Conservation (phyloP, 176 grass and related monocot genomes). For the Carex parvula region DNA sequence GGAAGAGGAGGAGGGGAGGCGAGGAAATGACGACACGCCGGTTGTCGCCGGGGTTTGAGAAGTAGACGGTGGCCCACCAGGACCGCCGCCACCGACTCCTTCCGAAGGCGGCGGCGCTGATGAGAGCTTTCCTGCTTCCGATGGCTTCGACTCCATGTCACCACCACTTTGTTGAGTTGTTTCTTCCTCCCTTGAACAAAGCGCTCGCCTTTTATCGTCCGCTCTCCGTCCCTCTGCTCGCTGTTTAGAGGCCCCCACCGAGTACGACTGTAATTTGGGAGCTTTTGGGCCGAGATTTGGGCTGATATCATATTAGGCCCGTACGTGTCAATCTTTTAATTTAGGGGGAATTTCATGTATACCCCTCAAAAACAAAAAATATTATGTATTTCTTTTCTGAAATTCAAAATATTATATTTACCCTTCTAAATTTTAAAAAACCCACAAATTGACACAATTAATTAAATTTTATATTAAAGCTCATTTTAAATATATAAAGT, state of each 20-base stretch:
- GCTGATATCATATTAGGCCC: background rate
- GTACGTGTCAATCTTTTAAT: background rate
- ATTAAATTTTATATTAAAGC: too few relatives aligned
- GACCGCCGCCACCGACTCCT: background rate
- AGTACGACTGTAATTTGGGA: background rate
- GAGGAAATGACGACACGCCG: background rate
- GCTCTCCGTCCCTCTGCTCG: background rate
- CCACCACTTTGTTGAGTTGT: background rate
- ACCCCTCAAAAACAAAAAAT: too few relatives aligned
- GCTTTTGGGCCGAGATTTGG: background rate
- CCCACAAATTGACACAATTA: too few relatives aligned
- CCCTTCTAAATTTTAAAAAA: too few relatives aligned
- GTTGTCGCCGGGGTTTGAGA: background rate
- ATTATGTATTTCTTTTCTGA: too few relatives aligned
- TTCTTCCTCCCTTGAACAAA: background rate
- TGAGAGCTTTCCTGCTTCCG: background rate
- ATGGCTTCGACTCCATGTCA: constrained; percentile 5
- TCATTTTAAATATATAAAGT: too few relatives aligned
- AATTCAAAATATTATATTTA: too few relatives aligned
- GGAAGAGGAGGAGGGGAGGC: constrained; percentile 13
- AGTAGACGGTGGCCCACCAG: background rate
- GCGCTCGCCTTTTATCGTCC: background rate
- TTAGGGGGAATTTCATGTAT: too few relatives aligned
- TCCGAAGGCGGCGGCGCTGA: background rate
- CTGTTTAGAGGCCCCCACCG: background rate